phyloP scores from a whole-genome alignment of 768 basidiomycete species.

The Suillus subaureus region DNA sequence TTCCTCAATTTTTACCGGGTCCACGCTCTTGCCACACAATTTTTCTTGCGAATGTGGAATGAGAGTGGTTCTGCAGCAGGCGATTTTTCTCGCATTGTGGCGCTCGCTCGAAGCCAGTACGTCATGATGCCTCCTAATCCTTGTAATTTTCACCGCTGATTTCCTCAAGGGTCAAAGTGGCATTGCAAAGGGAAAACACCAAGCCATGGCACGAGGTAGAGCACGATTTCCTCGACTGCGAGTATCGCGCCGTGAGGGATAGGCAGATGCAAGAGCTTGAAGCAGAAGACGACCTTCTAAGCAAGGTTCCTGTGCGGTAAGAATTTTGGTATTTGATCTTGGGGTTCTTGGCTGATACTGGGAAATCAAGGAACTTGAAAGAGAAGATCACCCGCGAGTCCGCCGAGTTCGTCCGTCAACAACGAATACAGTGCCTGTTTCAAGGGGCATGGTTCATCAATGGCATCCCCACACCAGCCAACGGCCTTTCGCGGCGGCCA shows the following conservation, averaged over 20 bases:
- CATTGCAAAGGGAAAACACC: slow-evolving; percentile 70
- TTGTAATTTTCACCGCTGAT: slow-evolving; percentile 10
- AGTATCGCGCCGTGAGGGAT: slow-evolving; percentile 85
- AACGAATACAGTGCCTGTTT: slow-evolving; percentile 84
- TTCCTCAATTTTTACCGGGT: slow-evolving; percentile 84
- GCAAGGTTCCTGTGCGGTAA: slow-evolving; percentile 84
- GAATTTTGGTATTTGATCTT: slow-evolving; percentile 23
- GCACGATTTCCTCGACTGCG: slow-evolving; percentile 75
- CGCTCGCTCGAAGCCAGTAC: slow-evolving; percentile 83
- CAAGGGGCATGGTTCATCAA: slow-evolving; percentile 95
- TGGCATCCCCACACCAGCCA: slow-evolving; percentile 55
- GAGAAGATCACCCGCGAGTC: slow-evolving; percentile 88
- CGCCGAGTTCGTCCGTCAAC: slow-evolving; percentile 85
- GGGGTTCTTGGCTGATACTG: slow-evolving; percentile 10
- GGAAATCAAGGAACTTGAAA: slow-evolving; percentile 67
- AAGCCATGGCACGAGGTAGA: slow-evolving; percentile 86
- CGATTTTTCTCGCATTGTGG: slow-evolving; percentile 80
- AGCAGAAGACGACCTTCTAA: slow-evolving; percentile 83
- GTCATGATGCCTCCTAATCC: slow-evolving; percentile 32
- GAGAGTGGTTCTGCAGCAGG: slow-evolving; percentile 77
- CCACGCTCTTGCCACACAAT: slow-evolving; percentile 77
- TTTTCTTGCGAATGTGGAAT: slow-evolving; percentile 92
- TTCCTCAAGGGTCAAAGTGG: slow-evolving; percentile 66
- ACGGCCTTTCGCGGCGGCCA: slow-evolving; percentile 51
- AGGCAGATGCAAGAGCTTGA: slow-evolving; percentile 91